These are phyloP conservation scores for Leishmania gerbilli DNA, from an alignment of 208 protist species.

Conservation along the genomic window DNA sequence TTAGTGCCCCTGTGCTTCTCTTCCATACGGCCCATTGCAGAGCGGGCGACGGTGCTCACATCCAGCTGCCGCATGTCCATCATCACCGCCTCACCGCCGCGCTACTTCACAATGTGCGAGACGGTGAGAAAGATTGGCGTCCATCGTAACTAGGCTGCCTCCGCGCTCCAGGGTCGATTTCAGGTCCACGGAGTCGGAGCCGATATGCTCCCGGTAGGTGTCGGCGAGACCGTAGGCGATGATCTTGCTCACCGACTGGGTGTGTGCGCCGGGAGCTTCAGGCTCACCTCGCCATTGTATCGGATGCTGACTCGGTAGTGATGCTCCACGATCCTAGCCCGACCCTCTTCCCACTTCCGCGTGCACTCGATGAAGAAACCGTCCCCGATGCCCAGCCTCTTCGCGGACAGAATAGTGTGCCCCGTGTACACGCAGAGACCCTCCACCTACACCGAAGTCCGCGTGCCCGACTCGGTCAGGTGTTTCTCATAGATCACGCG, in stretches of 20 bases:
- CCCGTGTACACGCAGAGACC: constrained; percentile 31
- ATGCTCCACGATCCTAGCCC: constrained; percentile 21
- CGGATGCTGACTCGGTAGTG: constrained; percentile 29
- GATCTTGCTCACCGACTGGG: constrained; percentile 32
- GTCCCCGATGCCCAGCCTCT: constrained; percentile 20
- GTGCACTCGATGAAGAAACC: constrained; percentile 16
- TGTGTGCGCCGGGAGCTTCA: constrained; percentile 25
- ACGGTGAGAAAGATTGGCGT: constrained; percentile 35
- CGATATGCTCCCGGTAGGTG: constrained; percentile 28
- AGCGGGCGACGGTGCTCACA: constrained; percentile 38
- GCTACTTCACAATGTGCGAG: constrained; percentile 21
- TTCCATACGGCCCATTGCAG: constrained; percentile 13
- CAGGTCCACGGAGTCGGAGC: constrained; percentile 30
- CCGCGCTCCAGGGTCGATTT: constrained; percentile 8
- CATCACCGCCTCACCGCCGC: not conserved
- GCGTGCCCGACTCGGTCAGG: constrained; percentile 2
- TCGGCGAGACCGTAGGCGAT: constrained; percentile 19
- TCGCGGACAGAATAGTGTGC: constrained; percentile 24
- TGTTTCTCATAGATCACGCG: constrained; percentile 17
- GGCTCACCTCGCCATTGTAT: constrained; percentile 21
- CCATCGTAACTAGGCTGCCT: constrained; percentile 31
- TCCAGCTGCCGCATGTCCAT: constrained; percentile 45
- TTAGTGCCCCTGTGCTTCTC: constrained; percentile 18
- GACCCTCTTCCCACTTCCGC: constrained; percentile 24
- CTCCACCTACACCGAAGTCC: constrained; percentile 10